Evolutionary conservation across 768 basidiomycete species (phyloP).

Genomic region (Pulveroboletus frians): DNA sequence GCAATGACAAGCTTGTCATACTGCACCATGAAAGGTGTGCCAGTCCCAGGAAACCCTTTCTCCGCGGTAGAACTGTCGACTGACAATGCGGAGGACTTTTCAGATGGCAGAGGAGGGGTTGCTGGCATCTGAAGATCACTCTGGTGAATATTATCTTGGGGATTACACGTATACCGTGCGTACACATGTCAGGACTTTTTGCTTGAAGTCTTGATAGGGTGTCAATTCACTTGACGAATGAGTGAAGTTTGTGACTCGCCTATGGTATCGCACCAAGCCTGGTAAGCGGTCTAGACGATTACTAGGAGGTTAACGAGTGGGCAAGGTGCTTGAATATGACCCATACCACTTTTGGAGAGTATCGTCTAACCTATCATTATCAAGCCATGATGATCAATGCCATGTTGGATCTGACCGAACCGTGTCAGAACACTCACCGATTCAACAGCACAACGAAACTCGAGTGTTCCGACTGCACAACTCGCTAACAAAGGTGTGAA

Average conservation of each 20-base stretch:
- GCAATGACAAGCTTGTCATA: conserved; percentile 84
- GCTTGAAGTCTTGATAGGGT: conserved; percentile 47
- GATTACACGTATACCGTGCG: conserved; percentile 21
- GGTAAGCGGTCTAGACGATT: conserved; percentile 48
- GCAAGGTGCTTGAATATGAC: not conserved
- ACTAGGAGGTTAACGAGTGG: not conserved
- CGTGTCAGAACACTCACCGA: conserved; percentile 44
- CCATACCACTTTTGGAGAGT: conserved; percentile 52
- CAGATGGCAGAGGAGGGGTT: conserved; percentile 41
- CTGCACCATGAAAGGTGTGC: conserved; percentile 48
- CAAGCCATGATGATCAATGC: not conserved
- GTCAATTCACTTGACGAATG: conserved; percentile 5
- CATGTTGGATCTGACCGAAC: conserved; percentile 1
- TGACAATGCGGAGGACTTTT: conserved; percentile 13
- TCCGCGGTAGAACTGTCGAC: conserved; percentile 16
- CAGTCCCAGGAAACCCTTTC: conserved; percentile 16
- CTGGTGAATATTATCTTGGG: not conserved
- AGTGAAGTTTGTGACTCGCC: conserved; percentile 33
- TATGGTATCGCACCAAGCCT: conserved; percentile 74
- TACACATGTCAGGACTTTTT: conserved; percentile 57
- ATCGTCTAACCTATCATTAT: conserved; percentile 44
- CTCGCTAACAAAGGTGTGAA: conserved; percentile 45
- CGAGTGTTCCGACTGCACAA: conserved; percentile 77
- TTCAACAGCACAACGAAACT: conserved; percentile 76
- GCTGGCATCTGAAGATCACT: conserved; percentile 51